These are phyloP conservation scores for Achaetomium macrosporum DNA, from an alignment of 2,329 filamentous ascomycete genomes.

Conservation along the genomic window DNA sequence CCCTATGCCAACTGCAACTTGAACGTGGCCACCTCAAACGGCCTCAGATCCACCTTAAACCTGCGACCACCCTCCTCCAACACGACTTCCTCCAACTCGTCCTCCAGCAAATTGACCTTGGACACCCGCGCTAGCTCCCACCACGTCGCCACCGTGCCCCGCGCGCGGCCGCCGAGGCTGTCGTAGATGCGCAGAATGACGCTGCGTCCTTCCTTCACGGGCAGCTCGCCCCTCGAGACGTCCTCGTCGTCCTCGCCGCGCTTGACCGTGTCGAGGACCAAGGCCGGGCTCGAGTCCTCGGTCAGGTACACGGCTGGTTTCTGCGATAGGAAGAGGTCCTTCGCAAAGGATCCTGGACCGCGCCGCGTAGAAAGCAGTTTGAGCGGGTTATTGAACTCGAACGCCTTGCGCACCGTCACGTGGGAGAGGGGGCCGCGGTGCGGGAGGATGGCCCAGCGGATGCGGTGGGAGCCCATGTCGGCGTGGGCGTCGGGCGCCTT, in stretches of 20 bases:
- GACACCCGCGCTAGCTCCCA: constrained; percentile 69
- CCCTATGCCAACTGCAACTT: constrained; percentile 22
- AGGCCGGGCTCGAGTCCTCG: constrained; percentile 48
- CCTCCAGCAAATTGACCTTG: constrained; percentile 85
- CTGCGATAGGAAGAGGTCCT: constrained; percentile 24
- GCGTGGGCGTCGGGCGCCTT: constrained; percentile 92
- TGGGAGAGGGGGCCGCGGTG: constrained; percentile 68
- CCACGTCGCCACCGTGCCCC: constrained; percentile 61
- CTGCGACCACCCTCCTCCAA: constrained; percentile 37
- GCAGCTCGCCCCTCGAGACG: constrained; percentile 51
- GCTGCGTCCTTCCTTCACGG: constrained; percentile 65
- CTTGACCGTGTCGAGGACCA: constrained; percentile 87
- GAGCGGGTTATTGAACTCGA: constrained; percentile 84
- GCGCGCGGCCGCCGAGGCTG: constrained; percentile 72
- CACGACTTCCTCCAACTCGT: constrained; percentile 65
- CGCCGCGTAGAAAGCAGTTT: constrained; percentile 43
- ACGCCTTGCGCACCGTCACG: constrained; percentile 73
- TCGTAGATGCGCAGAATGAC: constrained; percentile 85
- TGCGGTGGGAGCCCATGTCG: constrained; percentile 85
- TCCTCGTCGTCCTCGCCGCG: constrained; percentile 85
- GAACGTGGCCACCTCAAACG: constrained; percentile 83
- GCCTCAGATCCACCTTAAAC: constrained; percentile 60
- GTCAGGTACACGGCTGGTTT: constrained; percentile 57
- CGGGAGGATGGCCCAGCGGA: constrained; percentile 86
- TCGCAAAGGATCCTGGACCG: no score